Evolutionary conservation across 2,329 filamentous ascomycete species (phyloP).

Genomic region (Aspergillus proliferans): DNA sequence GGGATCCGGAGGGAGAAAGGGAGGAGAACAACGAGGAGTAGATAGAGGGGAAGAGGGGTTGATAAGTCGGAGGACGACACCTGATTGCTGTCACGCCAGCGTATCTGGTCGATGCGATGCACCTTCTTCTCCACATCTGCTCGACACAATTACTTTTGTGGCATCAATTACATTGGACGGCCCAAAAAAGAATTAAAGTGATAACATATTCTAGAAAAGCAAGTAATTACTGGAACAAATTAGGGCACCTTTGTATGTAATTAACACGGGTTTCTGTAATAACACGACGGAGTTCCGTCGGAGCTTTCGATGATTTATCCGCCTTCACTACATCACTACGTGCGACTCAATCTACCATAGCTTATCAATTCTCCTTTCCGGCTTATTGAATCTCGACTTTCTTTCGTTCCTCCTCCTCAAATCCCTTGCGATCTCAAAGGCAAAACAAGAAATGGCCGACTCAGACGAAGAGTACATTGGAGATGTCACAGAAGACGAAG

Average conservation of each 20-base stretch:
- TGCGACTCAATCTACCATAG: too few species aligned
- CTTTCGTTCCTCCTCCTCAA: neutral
- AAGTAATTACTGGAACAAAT: constrained; percentile 4
- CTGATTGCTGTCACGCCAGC: constrained; percentile 21
- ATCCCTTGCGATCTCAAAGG: neutral
- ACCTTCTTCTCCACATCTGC: constrained; percentile 32
- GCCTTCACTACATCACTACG: neutral
- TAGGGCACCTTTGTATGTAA: constrained; percentile 2
- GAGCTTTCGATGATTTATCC: constrained; percentile 1
- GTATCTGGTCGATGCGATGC: constrained; percentile 23
- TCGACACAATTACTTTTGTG: constrained; percentile 1
- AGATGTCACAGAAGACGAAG: constrained; percentile 41
- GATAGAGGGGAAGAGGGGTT: constrained; percentile 22
- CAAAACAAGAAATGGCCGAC: constrained; percentile 33
- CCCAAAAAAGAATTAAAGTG: too few species aligned
- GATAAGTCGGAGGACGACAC: constrained; percentile 16
- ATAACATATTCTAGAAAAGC: neutral
- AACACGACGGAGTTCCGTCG: neutral
- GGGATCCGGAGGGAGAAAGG: constrained; percentile 12
- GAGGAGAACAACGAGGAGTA: constrained; percentile 12
- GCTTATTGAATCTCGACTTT: neutral
- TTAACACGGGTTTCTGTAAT: constrained; percentile 15
- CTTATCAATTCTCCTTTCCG: too few species aligned
- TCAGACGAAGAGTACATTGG: constrained; percentile 50
- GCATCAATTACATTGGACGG: neutral